Evolutionary conservation across 208 protist genomes (phyloP).

Genomic region (Phytomonas sp.): DNA sequence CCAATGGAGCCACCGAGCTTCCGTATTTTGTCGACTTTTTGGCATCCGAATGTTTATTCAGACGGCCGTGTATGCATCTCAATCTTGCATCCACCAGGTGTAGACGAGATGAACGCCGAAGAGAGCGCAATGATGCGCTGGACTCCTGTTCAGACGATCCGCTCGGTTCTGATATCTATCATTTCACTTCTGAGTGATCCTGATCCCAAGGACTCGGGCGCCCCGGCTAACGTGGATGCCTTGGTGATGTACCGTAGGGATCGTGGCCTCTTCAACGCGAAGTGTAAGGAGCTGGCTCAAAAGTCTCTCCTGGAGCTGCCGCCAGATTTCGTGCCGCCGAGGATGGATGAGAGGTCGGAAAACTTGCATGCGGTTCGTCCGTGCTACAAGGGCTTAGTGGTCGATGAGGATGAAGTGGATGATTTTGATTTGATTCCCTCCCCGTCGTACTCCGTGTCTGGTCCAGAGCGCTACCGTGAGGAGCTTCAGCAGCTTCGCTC

Average conservation of each 20-base stretch:
- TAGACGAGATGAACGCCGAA: slow-evolving; percentile 90
- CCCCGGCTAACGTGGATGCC: slow-evolving; percentile 94
- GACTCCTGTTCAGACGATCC: slow-evolving; percentile 93
- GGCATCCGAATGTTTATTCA: slow-evolving; percentile 96
- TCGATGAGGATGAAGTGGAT: slow-evolving; percentile 41
- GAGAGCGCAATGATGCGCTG: slow-evolving; percentile 93
- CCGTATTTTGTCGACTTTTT: slow-evolving; percentile 92
- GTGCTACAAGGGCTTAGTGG: slow-evolving; percentile 4
- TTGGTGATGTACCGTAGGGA: slow-evolving; percentile 83
- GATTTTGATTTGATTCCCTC: slow-evolving; percentile 16
- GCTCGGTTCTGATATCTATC: slow-evolving; percentile 92
- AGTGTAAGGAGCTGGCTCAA: slow-evolving; percentile 57
- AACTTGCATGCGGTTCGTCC: not conserved
- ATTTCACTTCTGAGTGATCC: slow-evolving; percentile 92
- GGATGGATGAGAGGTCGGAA: slow-evolving; percentile 54
- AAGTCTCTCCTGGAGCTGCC: slow-evolving; percentile 90
- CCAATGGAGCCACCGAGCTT: slow-evolving; percentile 95
- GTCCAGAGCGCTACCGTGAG: slow-evolving; percentile 29
- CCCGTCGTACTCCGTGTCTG: slow-evolving; percentile 4
- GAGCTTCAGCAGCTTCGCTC: slow-evolving; percentile 70
- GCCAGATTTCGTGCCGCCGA: slow-evolving; percentile 66
- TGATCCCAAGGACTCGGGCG: slow-evolving; percentile 87
- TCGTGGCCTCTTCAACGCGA: slow-evolving; percentile 43
- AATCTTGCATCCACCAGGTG: slow-evolving; percentile 96
- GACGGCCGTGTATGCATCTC: slow-evolving; percentile 97